Conservation (phyloP, 768 basidiomycete genomes). For the Mycena epipterygia region DNA sequence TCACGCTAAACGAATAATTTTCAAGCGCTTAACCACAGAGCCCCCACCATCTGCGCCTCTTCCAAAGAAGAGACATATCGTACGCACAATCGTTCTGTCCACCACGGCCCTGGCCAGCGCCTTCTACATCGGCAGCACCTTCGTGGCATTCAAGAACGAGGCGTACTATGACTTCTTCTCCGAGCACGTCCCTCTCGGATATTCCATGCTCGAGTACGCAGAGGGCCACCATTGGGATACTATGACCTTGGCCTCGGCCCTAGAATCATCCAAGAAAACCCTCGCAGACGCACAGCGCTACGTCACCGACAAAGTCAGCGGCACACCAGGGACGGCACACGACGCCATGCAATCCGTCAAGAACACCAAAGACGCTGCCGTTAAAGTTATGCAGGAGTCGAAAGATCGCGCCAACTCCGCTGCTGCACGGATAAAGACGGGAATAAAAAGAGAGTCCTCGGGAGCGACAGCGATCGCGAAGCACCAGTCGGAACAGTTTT, state of each 20-base stretch:
- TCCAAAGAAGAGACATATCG: constrained; percentile 66
- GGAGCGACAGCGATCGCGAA: constrained; percentile 51
- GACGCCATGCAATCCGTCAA: constrained; percentile 50
- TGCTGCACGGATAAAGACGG: constrained; percentile 63
- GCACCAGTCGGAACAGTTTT: constrained; percentile 63
- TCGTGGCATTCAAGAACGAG: constrained; percentile 82
- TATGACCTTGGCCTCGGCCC: constrained; percentile 71
- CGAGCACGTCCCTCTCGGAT: constrained; percentile 83
- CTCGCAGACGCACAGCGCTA: constrained; percentile 65
- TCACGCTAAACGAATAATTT: constrained; percentile 18
- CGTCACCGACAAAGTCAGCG: constrained; percentile 64
- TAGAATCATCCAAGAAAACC: constrained; percentile 66
- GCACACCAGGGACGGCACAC: constrained; percentile 47
- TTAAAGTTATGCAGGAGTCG: constrained; percentile 55
- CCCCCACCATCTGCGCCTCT: constrained; percentile 48
- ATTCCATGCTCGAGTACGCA: constrained; percentile 83
- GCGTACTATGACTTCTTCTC: constrained; percentile 90
- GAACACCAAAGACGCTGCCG: constrained; percentile 46
- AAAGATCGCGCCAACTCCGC: constrained; percentile 62
- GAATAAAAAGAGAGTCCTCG: constrained; percentile 51
- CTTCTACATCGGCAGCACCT: constrained; percentile 88
- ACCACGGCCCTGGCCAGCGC: constrained; percentile 76
- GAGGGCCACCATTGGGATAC: constrained; percentile 86
- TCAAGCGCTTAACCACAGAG: constrained; percentile 77
- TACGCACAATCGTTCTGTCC: constrained; percentile 76